Conservation (phyloP, 2,329 filamentous ascomycete species). For the Ilyonectria mors-panacis region DNA sequence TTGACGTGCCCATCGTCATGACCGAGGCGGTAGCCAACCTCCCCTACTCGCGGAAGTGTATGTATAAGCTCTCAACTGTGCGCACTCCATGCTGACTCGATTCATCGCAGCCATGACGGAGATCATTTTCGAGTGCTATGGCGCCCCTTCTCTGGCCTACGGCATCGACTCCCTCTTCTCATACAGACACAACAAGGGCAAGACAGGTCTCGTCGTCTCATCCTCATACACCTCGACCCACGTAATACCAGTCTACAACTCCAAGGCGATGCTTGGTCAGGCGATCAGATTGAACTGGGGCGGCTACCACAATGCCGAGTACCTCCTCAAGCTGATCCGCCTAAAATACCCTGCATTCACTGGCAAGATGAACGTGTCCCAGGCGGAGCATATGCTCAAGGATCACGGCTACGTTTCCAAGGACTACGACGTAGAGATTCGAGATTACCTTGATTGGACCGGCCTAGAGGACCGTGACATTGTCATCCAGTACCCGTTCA, state of each 20-base stretch:
- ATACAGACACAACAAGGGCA: conserved; percentile 91
- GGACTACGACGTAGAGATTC: conserved; percentile 85
- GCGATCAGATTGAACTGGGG: conserved; percentile 96
- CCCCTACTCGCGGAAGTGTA: conserved; percentile 89
- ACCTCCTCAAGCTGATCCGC: conserved; percentile 88
- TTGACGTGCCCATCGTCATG: conserved; percentile 93
- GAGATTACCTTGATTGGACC: conserved; percentile 87
- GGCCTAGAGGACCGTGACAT: conserved; percentile 91
- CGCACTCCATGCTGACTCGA: conserved; percentile 38
- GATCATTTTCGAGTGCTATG: conserved; percentile 96
- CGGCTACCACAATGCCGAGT: conserved; percentile 90
- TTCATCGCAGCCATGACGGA: conserved; percentile 86
- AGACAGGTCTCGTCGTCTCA: conserved; percentile 88
- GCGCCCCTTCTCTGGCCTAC: conserved; percentile 89
- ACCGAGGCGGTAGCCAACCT: conserved; percentile 95
- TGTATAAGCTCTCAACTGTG: conserved; percentile 46
- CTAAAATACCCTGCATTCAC: conserved; percentile 94
- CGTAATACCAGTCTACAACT: conserved; percentile 91
- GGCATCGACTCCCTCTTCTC: conserved; percentile 98
- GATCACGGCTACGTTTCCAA: conserved; percentile 92
- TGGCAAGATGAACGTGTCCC: conserved; percentile 86
- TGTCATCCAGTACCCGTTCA: conserved; percentile 93
- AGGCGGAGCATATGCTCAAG: conserved; percentile 88
- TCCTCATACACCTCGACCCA: conserved; percentile 96
- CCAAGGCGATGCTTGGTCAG: conserved; percentile 86